phyloP scores from a whole-genome alignment of 768 basidiomycete genomes.

The Daedaleopsis nitida region DNA sequence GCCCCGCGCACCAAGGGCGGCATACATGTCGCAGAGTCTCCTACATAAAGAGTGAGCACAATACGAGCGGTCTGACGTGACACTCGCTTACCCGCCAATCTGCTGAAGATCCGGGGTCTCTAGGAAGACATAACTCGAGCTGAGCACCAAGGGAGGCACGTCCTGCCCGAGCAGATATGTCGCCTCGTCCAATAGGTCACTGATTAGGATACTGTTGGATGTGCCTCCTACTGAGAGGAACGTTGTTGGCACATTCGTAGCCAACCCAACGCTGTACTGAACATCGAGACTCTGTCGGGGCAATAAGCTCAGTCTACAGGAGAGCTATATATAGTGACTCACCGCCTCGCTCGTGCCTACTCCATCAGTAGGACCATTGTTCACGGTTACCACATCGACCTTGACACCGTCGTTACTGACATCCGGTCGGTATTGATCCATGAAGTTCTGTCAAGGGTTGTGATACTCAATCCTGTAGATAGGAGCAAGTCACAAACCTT shows the following conservation, averaged over 20 bases:
- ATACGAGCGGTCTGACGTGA: too few species aligned
- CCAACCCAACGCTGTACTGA: constrained; percentile 36
- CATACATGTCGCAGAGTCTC: constrained; percentile 29
- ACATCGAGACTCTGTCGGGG: constrained; percentile 32
- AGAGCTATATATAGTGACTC: neutral
- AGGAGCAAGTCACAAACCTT: neutral
- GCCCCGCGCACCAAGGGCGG: constrained; percentile 33
- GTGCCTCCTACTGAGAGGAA: constrained; percentile 34
- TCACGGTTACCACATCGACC: neutral
- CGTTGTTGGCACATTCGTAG: constrained; percentile 30
- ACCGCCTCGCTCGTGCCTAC: neutral
- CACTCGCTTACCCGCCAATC: neutral
- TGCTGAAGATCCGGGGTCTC: constrained; percentile 1
- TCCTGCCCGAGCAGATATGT: constrained; percentile 25
- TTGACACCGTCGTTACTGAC: neutral
- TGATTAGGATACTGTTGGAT: constrained; percentile 24
- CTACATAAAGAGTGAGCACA: neutral
- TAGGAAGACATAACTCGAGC: constrained; percentile 33
- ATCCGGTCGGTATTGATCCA: neutral
- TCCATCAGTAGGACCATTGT: neutral
- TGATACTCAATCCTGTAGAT: neutral
- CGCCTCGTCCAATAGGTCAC: constrained; percentile 33
- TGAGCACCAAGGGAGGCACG: constrained; percentile 31
- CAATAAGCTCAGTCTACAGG: neutral
- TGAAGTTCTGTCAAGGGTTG: constrained; percentile 4